Conservation (phyloP, 1,284 basidiomycete species). For the Cryptococcus sp. region DNA sequence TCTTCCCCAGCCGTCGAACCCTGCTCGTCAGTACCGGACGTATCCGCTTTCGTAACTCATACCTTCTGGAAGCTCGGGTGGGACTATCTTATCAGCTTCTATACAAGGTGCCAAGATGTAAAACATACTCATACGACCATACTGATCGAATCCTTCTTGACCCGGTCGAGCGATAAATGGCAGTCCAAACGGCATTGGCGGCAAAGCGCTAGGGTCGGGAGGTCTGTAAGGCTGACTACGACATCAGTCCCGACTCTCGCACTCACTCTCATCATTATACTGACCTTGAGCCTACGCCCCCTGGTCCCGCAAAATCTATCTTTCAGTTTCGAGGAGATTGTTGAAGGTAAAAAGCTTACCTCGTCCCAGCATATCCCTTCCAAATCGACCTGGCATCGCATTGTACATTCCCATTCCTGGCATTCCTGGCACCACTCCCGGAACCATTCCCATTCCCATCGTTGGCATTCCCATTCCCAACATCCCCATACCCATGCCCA, state of each 20-base stretch:
- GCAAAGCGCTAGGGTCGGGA: slow-evolving; percentile 34
- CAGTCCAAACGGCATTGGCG: slow-evolving; percentile 37
- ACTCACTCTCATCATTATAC: slow-evolving; percentile 1
- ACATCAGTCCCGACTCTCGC: not conserved
- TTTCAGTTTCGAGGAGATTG: not conserved
- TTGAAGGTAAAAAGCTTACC: slow-evolving; percentile 10
- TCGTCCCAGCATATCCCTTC: slow-evolving; percentile 36
- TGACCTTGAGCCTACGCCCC: slow-evolving; percentile 34
- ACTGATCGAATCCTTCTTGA: slow-evolving; percentile 40
- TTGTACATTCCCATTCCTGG: slow-evolving; percentile 32
- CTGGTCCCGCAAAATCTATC: slow-evolving; percentile 39
- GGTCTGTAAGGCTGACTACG: slow-evolving; percentile 37
- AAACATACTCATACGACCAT: slow-evolving; percentile 35
- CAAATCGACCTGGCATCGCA: slow-evolving; percentile 31
- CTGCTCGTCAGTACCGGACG: slow-evolving; percentile 9
- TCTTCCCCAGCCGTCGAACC: slow-evolving; percentile 41
- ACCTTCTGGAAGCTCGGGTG: slow-evolving; percentile 35
- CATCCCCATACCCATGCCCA: slow-evolving; percentile 8
- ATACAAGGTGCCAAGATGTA: not conserved
- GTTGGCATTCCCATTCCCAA: slow-evolving; percentile 22
- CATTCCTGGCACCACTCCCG: slow-evolving; percentile 34
- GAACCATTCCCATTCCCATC: slow-evolving; percentile 15
- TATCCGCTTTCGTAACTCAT: not conserved
- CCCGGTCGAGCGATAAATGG: slow-evolving; percentile 39
- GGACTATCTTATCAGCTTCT: slow-evolving; percentile 28